A percentile compares a stretch with the other conserved stretches of the same genome.
Conservation (phyloP, 176 grass and related monocot genomes). For the Bothriochloa decipiens region DNA sequence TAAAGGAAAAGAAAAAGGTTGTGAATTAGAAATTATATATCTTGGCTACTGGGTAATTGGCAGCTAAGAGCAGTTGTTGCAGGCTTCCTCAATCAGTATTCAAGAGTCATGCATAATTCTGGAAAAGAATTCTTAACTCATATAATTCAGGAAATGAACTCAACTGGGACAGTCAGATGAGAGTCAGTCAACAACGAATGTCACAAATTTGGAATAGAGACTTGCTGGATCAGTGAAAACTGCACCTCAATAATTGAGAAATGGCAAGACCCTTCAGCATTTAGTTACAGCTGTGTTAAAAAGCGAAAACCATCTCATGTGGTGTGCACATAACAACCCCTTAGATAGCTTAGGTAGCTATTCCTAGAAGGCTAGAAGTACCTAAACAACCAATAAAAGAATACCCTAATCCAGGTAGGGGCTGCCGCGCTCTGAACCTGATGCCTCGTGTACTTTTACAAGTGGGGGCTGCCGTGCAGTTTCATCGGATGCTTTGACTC, state of each 20-base stretch:
- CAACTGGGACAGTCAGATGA: neutral
- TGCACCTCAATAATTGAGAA: neutral
- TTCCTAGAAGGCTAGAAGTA: slow-evolving; percentile 6
- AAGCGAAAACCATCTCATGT: neutral
- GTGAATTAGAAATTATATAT: neutral
- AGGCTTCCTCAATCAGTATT: neutral
- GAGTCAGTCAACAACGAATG: neutral
- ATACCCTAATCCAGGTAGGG: neutral
- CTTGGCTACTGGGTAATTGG: neutral
- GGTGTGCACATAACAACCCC: neutral
- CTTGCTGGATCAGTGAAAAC: neutral
- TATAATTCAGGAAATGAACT: neutral
- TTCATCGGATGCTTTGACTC: neutral
- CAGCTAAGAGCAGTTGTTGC: neutral
- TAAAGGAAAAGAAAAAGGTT: too few relatives aligned
- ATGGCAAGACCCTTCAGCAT: neutral
- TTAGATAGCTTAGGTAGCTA: neutral
- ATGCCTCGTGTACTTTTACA: neutral
- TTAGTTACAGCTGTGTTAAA: slow-evolving; percentile 10
- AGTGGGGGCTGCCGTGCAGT: neutral
- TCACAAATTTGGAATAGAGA: neutral
- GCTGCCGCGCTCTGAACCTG: neutral
- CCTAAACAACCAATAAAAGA: slow-evolving; percentile 14
- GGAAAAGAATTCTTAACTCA: too few relatives aligned
- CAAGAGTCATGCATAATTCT: neutral